These are phyloP conservation scores for Pulveroboletus frians DNA, from an alignment of 768 basidiomycete species.

Conservation along the genomic window DNA sequence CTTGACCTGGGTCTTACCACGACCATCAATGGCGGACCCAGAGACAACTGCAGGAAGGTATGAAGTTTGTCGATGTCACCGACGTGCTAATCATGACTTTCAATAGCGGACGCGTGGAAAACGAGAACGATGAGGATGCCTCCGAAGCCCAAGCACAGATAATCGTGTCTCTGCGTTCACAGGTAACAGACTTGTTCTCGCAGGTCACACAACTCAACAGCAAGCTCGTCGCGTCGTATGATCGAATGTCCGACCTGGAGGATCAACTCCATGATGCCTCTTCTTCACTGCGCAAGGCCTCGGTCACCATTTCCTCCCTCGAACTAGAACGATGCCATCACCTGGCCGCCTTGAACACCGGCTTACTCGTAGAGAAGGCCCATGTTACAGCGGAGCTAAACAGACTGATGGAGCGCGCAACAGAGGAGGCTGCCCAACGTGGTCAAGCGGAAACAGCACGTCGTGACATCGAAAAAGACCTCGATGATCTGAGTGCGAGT, in stretches of 20 bases:
- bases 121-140: conserved; percentile 28
- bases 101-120: conserved; percentile 1
- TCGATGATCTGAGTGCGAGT: conserved; percentile 88
- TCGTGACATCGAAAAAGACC: conserved; percentile 81
- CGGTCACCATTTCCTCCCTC: conserved; percentile 68
- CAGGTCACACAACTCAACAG: conserved; percentile 88
- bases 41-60: conserved; percentile 13
- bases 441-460: conserved; percentile 87
- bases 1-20: neutral
- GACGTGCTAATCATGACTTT: conserved; percentile 4
- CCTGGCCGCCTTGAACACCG: conserved; percentile 84
- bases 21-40: conserved; percentile 10
- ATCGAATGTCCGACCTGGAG: conserved; percentile 88
- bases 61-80: neutral
- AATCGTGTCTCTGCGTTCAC: conserved; percentile 71
- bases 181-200: conserved; percentile 81
- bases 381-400: conserved; percentile 90
- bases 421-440: conserved; percentile 86
- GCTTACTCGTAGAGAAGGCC: conserved; percentile 84
- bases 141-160: conserved; percentile 78
- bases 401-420: conserved; percentile 90
- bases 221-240: conserved; percentile 91
- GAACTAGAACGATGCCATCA: conserved; percentile 85
- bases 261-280: conserved; percentile 74
- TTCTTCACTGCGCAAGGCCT: conserved; percentile 51